Percentiles rank a stretch among this genome's conserved stretches.
Conservation (phyloP, 495 filamentous ascomycete species). For the Xylaria castorea region DNA sequence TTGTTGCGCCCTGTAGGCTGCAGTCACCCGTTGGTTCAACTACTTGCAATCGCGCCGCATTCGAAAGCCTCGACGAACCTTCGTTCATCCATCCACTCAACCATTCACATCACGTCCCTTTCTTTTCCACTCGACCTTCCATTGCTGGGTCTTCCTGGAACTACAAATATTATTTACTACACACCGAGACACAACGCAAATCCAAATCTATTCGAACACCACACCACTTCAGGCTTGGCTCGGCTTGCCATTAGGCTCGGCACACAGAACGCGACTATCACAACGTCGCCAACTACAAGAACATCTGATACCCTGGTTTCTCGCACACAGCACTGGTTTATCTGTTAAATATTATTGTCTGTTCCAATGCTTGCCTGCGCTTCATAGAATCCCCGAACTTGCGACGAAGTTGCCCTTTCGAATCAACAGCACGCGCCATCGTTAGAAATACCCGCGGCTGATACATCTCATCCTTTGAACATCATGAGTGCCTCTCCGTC, state of each 20-base stretch:
- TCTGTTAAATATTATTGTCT: background rate
- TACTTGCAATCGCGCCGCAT: conserved; percentile 9
- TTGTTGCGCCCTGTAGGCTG: conserved; percentile 8
- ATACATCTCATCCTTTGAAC: background rate
- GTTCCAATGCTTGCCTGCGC: conserved; percentile 19
- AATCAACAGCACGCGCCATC: conserved; percentile 5
- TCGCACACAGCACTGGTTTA: background rate
- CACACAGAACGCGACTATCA: background rate
- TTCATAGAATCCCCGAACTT: background rate
- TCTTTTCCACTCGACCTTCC: background rate
- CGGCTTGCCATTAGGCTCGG: background rate
- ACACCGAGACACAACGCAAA: background rate
- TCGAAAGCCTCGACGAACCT: background rate
- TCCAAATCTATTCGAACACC: background rate
- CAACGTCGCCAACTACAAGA: background rate
- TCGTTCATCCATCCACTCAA: conserved; percentile 13
- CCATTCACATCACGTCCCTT: background rate
- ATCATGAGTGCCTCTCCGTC: conserved; percentile 68
- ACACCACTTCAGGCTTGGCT: background rate
- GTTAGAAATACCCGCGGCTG: background rate
- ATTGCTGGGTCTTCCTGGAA: background rate
- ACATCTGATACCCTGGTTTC: background rate
- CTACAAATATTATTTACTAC: background rate
- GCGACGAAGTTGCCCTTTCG: background rate
- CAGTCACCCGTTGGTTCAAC: background rate